Evolutionary conservation across 2,329 filamentous ascomycete species (phyloP).

Genomic region (Penicillium sp.): DNA sequence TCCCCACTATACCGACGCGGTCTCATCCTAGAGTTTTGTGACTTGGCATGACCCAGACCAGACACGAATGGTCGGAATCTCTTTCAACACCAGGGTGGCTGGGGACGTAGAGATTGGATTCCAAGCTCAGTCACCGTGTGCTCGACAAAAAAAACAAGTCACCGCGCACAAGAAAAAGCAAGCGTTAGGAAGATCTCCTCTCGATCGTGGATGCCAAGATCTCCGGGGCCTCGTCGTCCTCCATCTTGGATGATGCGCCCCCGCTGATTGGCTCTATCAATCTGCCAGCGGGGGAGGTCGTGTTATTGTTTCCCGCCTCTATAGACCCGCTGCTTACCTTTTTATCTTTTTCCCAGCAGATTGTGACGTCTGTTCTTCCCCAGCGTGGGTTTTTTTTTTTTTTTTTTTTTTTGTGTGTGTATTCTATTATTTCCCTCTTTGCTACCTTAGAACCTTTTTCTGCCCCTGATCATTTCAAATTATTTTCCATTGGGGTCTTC

Average conservation of each 20-base stretch:
- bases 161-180: neutral
- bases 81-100: neutral
- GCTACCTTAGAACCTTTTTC: neutral
- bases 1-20: neutral
- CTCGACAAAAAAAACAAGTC: neutral
- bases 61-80: neutral
- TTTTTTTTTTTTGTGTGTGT: neutral
- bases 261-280: neutral
- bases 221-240: neutral
- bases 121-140: neutral
- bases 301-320: conserved; percentile 1
- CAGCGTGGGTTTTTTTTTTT: neutral
- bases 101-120: neutral
- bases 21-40: neutral
- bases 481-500: too few species aligned
- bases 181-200: neutral
- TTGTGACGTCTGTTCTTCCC: neutral
- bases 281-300: neutral
- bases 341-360: neutral
- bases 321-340: conserved; percentile 1
- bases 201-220: conserved; percentile 1
- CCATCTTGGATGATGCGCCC: neutral
- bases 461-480: neutral
- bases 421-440: neutral
- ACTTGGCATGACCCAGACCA: too few species aligned